Base-by-base conservation (phyloP, 805 yeast genomes). In the Yarrowia sp. region DNA sequence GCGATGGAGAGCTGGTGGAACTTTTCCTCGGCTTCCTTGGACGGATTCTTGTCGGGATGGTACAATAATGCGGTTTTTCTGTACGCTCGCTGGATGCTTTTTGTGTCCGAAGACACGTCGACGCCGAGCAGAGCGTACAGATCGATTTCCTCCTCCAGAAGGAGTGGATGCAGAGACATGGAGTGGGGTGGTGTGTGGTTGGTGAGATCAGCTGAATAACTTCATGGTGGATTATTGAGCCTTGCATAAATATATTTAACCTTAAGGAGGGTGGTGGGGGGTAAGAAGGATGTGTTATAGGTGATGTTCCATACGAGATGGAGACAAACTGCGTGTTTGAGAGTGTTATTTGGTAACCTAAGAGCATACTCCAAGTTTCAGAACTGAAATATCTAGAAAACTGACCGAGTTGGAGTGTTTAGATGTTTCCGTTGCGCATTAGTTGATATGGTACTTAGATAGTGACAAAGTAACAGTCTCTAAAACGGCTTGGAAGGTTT, bases 11-110 rank as follows among this genome's bases (percentile, higher is more conserved):
- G 68, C 44, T 64, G 47, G 46, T 74, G 75, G 61, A 73, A 73
- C 71, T 71, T 73, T 17, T 56, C 73, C 17, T 68, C 72, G 13
- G 76, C 76, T 10, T 72, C 74, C 34, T 70, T 69, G 17, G 72
- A 69, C 9, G 74, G 72, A 47, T 74, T 73, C 60, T 74, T 74
- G 61, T 74, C 76, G 6, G 76, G 76, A 47, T 74, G 76, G 60
- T 71, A 73, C 17, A 58, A 44, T 1, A 60, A 65, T 1, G 70
- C 70, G 13, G 67, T 47, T 63, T 55, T 64, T 24, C 69, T 13
- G 53, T 69, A 68, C 2, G 71, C 70, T 2, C 70, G 40, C 34
- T 63, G 53, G 14, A 69, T 61, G n/a, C 20, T 58, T 36, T 36
- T 40, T 15, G 42, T 50, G 30, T 40, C 44, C 3, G 70, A 38